Conservation (phyloP, 495 filamentous ascomycete species). For the Aspergillus leporis region DNA sequence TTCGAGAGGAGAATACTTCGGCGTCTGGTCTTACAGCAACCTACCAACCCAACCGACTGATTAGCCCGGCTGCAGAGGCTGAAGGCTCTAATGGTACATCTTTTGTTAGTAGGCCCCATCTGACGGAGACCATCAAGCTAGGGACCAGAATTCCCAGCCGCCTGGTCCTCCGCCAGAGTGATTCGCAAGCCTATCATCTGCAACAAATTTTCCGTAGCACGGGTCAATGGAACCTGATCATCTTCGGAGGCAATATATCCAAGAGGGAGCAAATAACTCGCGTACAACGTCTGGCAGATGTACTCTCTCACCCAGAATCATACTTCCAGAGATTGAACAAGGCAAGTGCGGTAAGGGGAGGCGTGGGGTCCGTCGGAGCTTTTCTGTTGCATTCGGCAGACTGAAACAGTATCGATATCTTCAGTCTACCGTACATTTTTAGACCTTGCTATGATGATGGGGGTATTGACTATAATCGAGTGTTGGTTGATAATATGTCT, state of each 20-base stretch:
- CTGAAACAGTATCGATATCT: constrained; percentile 7
- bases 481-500: constrained; percentile 23
- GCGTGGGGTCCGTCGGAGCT: background rate
- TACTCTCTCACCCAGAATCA: background rate
- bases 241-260: background rate
- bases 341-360: background rate
- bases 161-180: background rate
- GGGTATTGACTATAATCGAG: constrained; percentile 31
- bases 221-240: background rate
- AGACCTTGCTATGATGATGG: constrained; percentile 28
- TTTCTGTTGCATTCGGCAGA: background rate
- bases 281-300: background rate
- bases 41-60: background rate
- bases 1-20: background rate
- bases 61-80: background rate
- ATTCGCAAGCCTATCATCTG: background rate
- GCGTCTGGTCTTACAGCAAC: background rate
- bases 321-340: background rate
- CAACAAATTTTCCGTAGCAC: background rate
- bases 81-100: background rate
- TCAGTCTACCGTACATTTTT: constrained; percentile 29
- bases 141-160: background rate
- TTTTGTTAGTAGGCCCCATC: background rate
- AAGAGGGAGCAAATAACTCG: background rate
- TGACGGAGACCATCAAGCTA: background rate